These are phyloP conservation scores for Exophiala viscosa DNA, from an alignment of 2,329 filamentous ascomycete species.

Conservation along the genomic window DNA sequence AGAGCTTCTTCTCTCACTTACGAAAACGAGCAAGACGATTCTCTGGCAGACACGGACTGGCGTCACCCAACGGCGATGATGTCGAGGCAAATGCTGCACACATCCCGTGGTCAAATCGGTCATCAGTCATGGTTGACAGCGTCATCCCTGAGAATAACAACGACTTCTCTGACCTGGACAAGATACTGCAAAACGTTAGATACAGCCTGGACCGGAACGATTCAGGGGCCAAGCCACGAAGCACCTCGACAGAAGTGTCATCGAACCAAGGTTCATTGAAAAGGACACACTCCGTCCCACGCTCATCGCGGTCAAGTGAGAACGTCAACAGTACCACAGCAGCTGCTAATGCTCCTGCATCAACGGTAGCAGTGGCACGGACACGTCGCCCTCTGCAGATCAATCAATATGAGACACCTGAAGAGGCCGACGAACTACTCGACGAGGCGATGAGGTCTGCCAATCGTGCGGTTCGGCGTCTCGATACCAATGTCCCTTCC, in stretches of 20 bases:
- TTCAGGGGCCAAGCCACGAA: conserved; percentile 3
- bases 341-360: conserved; percentile 55
- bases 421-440: conserved; percentile 92
- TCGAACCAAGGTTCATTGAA: conserved; percentile 26
- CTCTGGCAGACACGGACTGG: conserved; percentile 82
- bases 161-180: conserved; percentile 59
- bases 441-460: conserved; percentile 83
- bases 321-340: conserved; percentile 45
- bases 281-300: conserved; percentile 25
- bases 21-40: conserved; percentile 88
- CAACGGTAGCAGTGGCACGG: conserved; percentile 48
- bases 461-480: conserved; percentile 66
- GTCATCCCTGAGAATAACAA: conserved; percentile 38
- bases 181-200: conserved; percentile 57
- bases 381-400: conserved; percentile 71
- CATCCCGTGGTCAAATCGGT: conserved; percentile 82
- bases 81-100: conserved; percentile 90
- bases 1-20: conserved; percentile 97
- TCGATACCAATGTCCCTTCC: conserved; percentile 48
- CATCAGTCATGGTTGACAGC: conserved; percentile 72
- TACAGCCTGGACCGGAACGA: conserved; percentile 50
- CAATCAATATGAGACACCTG: conserved; percentile 86
- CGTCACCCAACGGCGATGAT: conserved; percentile 77
- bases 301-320: conserved; percentile 24
- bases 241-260: conserved; percentile 9